A percentile compares a stretch with the other conserved stretches of the same genome.
Evolutionary conservation across 1,284 basidiomycete species (phyloP).

Genomic region (Cryptococcus wingfieldii): DNA sequence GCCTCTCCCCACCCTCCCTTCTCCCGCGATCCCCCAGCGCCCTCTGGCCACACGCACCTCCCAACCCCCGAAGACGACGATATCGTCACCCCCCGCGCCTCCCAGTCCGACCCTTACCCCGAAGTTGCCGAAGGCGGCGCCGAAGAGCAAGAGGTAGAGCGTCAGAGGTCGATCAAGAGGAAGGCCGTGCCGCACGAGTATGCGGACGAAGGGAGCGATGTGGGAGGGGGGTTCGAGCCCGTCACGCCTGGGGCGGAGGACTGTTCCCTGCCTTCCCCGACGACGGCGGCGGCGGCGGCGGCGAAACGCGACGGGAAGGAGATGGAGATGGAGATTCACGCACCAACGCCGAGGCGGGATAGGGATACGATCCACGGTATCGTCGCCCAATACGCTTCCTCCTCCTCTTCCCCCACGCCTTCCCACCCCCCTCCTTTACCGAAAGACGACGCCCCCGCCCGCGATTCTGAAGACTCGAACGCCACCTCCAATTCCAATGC

Average conservation of each 20-base stretch:
- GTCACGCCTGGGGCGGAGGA: not conserved
- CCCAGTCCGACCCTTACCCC: not conserved
- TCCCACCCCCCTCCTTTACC: not conserved
- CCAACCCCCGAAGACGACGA: not conserved
- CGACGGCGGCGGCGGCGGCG: too few species aligned
- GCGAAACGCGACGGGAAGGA: not conserved
- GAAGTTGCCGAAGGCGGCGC: not conserved
- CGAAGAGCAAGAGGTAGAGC: not conserved
- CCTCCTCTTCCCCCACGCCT: not conserved
- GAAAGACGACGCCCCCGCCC: too few species aligned
- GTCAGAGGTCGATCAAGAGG: slow-evolving; percentile 3
- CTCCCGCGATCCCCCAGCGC: not conserved
- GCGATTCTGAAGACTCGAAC: too few species aligned
- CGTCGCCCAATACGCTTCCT: slow-evolving; percentile 26
- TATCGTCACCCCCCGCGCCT: not conserved
- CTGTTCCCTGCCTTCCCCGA: not conserved
- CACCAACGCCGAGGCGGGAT: slow-evolving; percentile 5
- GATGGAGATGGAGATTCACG: not conserved
- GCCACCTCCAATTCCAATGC: too few species aligned
- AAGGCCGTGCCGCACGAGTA: slow-evolving; percentile 1
- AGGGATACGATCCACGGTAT: slow-evolving; percentile 33
- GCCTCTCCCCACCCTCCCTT: slow-evolving; percentile 19
- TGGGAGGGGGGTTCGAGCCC: not conserved
- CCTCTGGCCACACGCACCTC: not conserved
- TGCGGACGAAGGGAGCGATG: not conserved